Base-by-base conservation (phyloP, 495 filamentous ascomycete species). In the Trichocladium uniseriatum region DNA sequence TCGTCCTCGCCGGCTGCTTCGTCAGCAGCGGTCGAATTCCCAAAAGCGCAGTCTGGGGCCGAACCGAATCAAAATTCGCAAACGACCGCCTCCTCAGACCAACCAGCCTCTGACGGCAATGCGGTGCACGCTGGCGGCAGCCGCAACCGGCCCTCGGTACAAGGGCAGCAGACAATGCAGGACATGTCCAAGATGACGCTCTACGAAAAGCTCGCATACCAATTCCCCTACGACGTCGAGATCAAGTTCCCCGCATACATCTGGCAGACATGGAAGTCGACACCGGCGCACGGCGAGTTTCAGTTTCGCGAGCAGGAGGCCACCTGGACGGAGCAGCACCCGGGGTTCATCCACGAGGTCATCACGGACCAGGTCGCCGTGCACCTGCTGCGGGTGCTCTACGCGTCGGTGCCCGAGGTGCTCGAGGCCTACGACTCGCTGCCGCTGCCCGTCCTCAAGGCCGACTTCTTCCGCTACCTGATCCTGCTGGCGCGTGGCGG, bases 221-320 rank as follows among this genome's bases (percentile, higher is more conserved):
- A 94, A 58, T 98, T 91, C 62, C 89, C 90, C 11, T 98, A 97
- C 70, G 83, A 94, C 55, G 76, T 89, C 39, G 81, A 87, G 53
- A 64, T 72, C 48, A 90, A 87, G 64, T 98, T 98, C 66, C 92
- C 92, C 0, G 90, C 89, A 22, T 98, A 94, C 68, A 94, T 98
- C 52, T 98, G 92, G 92, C 92, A 98, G 72, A 98, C 92, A 34
- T 98, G 92, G 92, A 95, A 94, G 68, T 86, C 83, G 63, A 84
- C 81, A 1, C 92, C 94, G 1, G 77, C 82, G 1, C 84, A 84
- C n/a, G 73, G 79, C 45, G 79, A 87, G 51, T 98, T 98, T 60
- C 68, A 71, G 6, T 86, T 94, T 40, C 81, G 94, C 40, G 77
- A 79, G 22, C 72, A 84, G 46, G 92, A 98, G 69, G 88, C 89